Evolutionary conservation across 2,329 filamentous ascomycete genomes (phyloP), one percentile per base, ranked within the genome.

Genomic region (Cladophialophora exuberans): DNA sequence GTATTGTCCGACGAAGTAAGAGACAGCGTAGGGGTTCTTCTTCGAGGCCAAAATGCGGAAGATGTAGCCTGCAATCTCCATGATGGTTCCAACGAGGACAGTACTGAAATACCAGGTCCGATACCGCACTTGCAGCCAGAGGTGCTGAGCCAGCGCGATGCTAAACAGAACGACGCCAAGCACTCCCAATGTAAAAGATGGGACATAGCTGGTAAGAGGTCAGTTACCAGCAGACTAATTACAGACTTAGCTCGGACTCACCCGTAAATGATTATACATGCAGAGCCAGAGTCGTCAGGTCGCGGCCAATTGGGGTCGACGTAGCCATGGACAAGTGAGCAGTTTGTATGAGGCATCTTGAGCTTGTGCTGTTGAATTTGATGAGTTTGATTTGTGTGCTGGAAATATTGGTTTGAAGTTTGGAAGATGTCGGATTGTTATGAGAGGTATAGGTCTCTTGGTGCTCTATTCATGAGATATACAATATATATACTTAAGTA

Each of bases 1-100:
- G 70, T 83, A 83, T 64, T 82, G 79, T 41, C 81, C 68, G 33
- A 84, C 79, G 60, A 83, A 84, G 70, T 76, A 83, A 31, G 77
- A 68, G 13, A 83, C 72, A 56, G 76, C 71, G 65, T 83, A 83
- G 0, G 81, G 81, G 57, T 82, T 73, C 39, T 74, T 69, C 59
- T 75, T 72, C 22, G 76, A 72, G 1, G 76, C 78, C n/a, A 81
- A 72, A 2, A 71, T 69, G 6, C 79, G 75, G 45, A 76, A 75
- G 48, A 76, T 64, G 62, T 82, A 82, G 35, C 79, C 79, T 23
- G 80, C 65, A 13, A 81, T 68, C 61, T 82, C 79, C 62, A 81
- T 75, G 13, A 74, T n/a, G 3, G 53, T 49, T 11, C 77, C 64
- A 3, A 72, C 62, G 53, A 80, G 69, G 58, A 81, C 77, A 73